Evolutionary conservation across 805 yeast species (phyloP).

Genomic region (Cyberlindnera subsufficiens): DNA sequence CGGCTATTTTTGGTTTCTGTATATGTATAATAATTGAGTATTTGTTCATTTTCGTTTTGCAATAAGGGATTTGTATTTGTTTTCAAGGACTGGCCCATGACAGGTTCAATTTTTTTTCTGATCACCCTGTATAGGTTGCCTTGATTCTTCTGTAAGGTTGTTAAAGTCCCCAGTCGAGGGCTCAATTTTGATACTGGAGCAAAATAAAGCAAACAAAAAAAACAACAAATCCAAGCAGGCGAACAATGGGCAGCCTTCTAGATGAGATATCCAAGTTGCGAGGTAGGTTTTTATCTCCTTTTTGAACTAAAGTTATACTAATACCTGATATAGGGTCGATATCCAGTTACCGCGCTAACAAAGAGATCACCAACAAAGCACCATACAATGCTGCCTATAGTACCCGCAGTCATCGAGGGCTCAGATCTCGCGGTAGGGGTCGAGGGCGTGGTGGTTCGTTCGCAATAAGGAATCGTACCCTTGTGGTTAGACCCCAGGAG

Average conservation of each 20-base stretch:
- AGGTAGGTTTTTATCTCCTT: conserved; percentile 12
- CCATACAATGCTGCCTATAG: conserved; percentile 5
- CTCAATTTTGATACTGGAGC: not conserved
- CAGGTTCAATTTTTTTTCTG: no score
- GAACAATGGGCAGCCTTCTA: conserved; percentile 6
- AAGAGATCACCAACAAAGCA: conserved; percentile 5
- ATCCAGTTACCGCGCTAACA: not conserved
- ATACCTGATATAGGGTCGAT: not conserved
- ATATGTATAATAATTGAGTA: no score
- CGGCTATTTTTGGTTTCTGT: not conserved
- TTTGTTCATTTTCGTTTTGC: no score
- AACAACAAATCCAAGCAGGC: not conserved
- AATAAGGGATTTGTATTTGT: no score
- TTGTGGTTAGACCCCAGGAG: conserved; percentile 25
- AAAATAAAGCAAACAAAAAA: not conserved
- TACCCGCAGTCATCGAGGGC: conserved; percentile 6
- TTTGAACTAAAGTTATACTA: not conserved
- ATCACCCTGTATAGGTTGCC: no score
- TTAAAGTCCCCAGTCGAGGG: no score
- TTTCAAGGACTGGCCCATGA: no score
- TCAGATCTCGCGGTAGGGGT: conserved; percentile 14
- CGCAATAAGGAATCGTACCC: conserved; percentile 26
- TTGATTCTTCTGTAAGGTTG: no score
- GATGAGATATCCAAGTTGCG: conserved; percentile 17
- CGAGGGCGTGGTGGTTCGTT: conserved; percentile 4